Evolutionary conservation across 768 basidiomycete species (phyloP), one percentile per base, ranked within the genome.

Genomic region (Boletus vermiculosoides): DNA sequence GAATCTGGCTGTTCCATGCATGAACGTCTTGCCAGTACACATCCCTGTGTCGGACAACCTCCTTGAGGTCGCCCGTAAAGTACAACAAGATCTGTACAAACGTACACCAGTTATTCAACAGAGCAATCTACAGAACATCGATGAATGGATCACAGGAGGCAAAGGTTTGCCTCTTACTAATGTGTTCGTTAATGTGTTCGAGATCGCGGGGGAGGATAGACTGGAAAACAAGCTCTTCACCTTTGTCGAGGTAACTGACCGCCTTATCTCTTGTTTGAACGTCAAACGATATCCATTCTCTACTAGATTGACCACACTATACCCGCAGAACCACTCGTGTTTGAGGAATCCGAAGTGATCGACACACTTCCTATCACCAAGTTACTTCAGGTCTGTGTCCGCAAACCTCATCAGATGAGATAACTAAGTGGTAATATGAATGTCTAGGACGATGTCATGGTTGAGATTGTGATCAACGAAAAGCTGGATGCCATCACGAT

Each of bases 111-210:
- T 72, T n/a, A 60, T 80, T 25, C 74, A 78, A 50, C 78, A 79
- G 52, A 79, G 69, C 50, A 71, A 71, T 55, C 56, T 76, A 25
- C 69, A 66, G 7, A 64, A 68, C 31, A 66, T 80, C 25, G 63
- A 76, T 55, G 62, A 69, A 44, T 78, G 74, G 75, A 52, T 73
- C n/a, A 70, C 69, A n/a, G 56, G 61, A 47, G 58, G 62, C 33
- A 59, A 42, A 10, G 65, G 65, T 20, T 61, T 58, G 36, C 72
- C 76, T 13, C 58, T 81, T 25, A 74, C 70, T 50, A 81, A 80
- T 52, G 76, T 79, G 25, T 76, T 70, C 49, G 70, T 81, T 42
- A 80, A 81, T 51, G 68, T 81, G 20, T 66, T 80, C 54, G 75
- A 73, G 62, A 56, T 70, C 36, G 64, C 71, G 15, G 71, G 72